Percentiles rank a stretch among this genome's conserved stretches.
phyloP scores from a whole-genome alignment of 139 green algal genomes.

The Chlorella sp. region DNA sequence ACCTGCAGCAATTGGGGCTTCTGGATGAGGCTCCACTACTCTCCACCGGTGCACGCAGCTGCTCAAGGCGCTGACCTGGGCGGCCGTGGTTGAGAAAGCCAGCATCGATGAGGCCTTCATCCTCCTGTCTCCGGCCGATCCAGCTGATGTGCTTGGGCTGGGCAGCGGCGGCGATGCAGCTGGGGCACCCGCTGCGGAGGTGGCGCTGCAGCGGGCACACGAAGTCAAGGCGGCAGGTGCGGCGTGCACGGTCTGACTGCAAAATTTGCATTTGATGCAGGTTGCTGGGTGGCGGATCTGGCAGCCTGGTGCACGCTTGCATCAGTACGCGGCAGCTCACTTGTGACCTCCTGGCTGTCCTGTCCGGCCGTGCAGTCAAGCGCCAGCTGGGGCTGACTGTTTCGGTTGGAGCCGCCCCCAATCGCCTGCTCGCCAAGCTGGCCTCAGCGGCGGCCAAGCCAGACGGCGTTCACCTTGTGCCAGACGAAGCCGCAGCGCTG shows the following conservation, averaged over 20 bases:
- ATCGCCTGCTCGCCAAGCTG: conserved; percentile 75
- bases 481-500: conserved; percentile 9
- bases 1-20: background rate
- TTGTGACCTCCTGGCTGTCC: too few species aligned
- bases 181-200: background rate
- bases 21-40: background rate
- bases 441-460: conserved; percentile 64
- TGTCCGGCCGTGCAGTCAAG: conserved; percentile 1
- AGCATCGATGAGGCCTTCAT: conserved; percentile 77
- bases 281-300: background rate
- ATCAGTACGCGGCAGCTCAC: too few species aligned
- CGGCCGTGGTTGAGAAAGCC: conserved; percentile 58
- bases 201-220: conserved; percentile 12
- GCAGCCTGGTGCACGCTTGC: too few species aligned
- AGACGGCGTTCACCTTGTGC: conserved; percentile 56
- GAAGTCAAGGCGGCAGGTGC: conserved; percentile 24
- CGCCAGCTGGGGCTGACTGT: conserved; percentile 50
- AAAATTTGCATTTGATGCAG: background rate
- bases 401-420: conserved; percentile 59
- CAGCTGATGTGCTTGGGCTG: background rate
- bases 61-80: conserved; percentile 26
- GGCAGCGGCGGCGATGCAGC: background rate
- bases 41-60: conserved; percentile 31
- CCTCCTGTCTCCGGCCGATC: background rate
- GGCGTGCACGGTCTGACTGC: background rate